Evolutionary conservation across 176 grass and related monocot species (phyloP), one percentile per base, ranked within the genome.

Genomic region (Phoenix dactylifera): DNA sequence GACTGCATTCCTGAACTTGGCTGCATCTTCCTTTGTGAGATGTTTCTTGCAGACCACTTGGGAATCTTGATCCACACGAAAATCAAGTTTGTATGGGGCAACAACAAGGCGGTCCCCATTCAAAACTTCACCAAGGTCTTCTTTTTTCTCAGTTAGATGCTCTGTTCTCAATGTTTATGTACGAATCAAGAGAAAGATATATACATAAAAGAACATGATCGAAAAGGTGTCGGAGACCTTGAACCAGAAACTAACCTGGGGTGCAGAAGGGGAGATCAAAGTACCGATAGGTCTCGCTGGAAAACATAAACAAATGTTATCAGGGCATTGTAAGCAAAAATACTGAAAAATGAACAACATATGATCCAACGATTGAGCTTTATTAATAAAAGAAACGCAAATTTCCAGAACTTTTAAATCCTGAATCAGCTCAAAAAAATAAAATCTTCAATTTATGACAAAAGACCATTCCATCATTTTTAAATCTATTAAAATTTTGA

Each of bases 1-100:
- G 29, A 88, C 87, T 4, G 87, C 78, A 20, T 49, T 62, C 56
- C 87, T 76, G 62, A 96, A 96, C 77, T 77, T 90, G 52, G 51
- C 71, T 62, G 85, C 92, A 26, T 90, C 92, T 65, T 91, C 87
- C 63, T 71, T 74, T 16, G 62, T 74, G 44, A 96, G 87, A 50
- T 87, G 77, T 83, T 80, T 90, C 0, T 84, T 71, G 81, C 92
- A 96, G 26, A 96, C 83, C 1, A 62, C 7, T 63, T 90, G 90
- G 62, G 87, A 82, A 1, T 96, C 87, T 0, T 59, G 15, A 29
- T 85, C 78, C 0, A 51, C 18, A 3, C 23, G 83, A 72, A 96
- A 96, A 55, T 83, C 77, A 65, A 96, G 80, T 81, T 96, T 90
- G 74, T 96, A 96, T n/a, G 92, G 87, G 1, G 92, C 92, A 74